These are phyloP conservation scores for Cyberlindnera petersonii DNA, from an alignment of 805 yeast species.

Conservation along the genomic window DNA sequence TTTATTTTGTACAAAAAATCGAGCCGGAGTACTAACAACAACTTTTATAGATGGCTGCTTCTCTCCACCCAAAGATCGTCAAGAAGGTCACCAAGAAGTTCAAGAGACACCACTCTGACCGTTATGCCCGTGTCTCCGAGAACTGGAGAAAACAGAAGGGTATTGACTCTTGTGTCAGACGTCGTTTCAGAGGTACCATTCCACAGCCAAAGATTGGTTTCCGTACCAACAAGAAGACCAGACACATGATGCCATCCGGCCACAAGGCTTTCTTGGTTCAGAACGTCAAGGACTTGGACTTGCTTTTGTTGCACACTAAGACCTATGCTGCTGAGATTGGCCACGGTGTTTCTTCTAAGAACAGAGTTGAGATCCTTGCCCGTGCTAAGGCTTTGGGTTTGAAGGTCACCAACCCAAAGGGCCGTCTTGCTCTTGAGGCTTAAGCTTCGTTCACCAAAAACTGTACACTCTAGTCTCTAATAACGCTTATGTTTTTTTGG, in stretches of 20 bases:
- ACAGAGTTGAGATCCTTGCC: constrained; percentile 94
- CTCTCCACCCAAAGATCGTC: constrained; percentile 98
- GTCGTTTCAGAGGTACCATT: constrained; percentile 99
- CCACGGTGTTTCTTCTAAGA: constrained; percentile 96
- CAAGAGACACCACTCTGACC: constrained; percentile 99
- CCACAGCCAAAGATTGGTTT: constrained; percentile 99
- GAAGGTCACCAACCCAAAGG: constrained; percentile 99
- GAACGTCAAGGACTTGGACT: constrained; percentile 91
- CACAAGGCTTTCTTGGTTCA: constrained; percentile 95
- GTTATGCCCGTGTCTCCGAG: constrained; percentile 96
- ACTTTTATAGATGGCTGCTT: constrained; percentile 80
- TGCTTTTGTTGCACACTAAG: constrained; percentile 94
- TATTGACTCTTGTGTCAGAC: constrained; percentile 99
- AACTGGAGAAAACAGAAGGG: constrained; percentile 99
- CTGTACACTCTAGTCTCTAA: constrained; percentile 25
- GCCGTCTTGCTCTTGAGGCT: constrained; percentile 97
- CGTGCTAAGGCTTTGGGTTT: constrained; percentile 98
- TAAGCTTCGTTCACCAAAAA: constrained; percentile 39
- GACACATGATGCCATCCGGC: constrained; percentile 93
- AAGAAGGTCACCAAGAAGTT: constrained; percentile 98
- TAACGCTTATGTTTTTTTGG: constrained; percentile 23
- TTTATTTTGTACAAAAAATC: neutral
- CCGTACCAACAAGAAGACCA: constrained; percentile 99
- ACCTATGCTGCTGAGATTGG: constrained; percentile 99
- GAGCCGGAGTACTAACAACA: constrained; percentile 27